Percentiles rank a stretch among this genome's conserved stretches.
phyloP scores from a whole-genome alignment of 805 yeast species.

The Saccharomyces eubayanus region DNA sequence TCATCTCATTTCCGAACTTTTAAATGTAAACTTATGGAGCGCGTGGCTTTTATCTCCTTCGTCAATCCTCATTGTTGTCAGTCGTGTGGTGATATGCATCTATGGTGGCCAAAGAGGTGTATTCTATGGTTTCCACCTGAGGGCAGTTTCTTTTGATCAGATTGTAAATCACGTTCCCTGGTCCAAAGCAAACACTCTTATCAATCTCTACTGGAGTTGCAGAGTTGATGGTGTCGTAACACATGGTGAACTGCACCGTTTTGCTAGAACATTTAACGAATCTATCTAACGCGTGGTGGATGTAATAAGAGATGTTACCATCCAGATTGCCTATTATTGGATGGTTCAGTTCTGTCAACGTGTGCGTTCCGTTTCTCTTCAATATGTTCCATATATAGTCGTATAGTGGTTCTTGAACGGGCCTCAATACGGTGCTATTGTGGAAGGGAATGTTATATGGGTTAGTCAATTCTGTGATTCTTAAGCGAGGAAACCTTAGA shows the following conservation, averaged over 20 bases:
- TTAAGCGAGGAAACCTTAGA: constrained; percentile 15
- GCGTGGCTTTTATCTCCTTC: not conserved
- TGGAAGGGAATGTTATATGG: constrained; percentile 31
- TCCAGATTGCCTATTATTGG: constrained; percentile 28
- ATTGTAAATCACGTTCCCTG: constrained; percentile 26
- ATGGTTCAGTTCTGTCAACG: constrained; percentile 18
- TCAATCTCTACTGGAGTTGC: constrained; percentile 4
- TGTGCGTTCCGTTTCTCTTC: constrained; percentile 22
- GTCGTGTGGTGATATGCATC: constrained; percentile 13
- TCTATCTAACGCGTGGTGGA: constrained; percentile 28
- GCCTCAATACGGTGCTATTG: constrained; percentile 24
- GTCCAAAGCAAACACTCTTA: constrained; percentile 27
- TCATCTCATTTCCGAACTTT: not conserved
- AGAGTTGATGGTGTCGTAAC: constrained; percentile 25
- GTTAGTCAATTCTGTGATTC: constrained; percentile 25
- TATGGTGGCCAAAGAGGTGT: constrained; percentile 22
- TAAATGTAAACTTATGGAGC: not conserved
- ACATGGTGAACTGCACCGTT: constrained; percentile 29
- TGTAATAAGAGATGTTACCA: constrained; percentile 21
- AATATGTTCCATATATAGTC: constrained; percentile 28
- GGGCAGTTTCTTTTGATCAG: constrained; percentile 24
- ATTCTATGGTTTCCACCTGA: constrained; percentile 15
- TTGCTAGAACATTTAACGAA: constrained; percentile 28
- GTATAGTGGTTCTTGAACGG: constrained; percentile 28
- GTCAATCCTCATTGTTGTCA: not conserved